Evolutionary conservation across 129 eudicot genomes (phyloP), one percentile per base, ranked within the genome.

Genomic region (Erigeron canadensis): DNA sequence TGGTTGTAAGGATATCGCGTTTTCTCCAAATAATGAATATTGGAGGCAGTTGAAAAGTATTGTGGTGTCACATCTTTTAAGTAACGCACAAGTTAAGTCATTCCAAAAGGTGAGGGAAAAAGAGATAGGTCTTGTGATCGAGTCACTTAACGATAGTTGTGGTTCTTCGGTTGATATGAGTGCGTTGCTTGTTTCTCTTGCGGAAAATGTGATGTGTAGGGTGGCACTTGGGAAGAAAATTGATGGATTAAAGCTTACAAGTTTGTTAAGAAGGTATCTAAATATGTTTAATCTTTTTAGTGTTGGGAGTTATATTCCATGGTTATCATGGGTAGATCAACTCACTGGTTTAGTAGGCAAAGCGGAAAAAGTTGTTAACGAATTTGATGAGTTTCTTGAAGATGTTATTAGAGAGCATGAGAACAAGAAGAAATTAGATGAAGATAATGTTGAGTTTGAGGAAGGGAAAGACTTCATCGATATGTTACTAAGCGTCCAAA

Each of bases 1-100:
- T 53, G 44, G 45, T 5, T 37, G 22, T 5, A 80, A 37, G 68
- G 84, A 67, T 56, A 40, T 81, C 11, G 74, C 70, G 0, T 51
- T 58, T 18, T 67, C 84, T 0, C 88, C 89, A 8, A 81, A 84
- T 44, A 86, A 88, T 4, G 89, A 84, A 18, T 79, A 81, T 45
- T 87, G 89, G 92, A 73, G 88, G 69, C 86, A 81, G 58, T 17
- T 84, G 60, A 84, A 66, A 43, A 79, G 86, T 76, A 62, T 84
- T 10, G 42, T 57, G 55, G 60, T 48, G 40, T 22, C 74, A 12
- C 41, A 73, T 10, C 77, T 82, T 4, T 15, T 82, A 18, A 82
- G 77, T 65, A 77, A 9, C 39, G 42, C 47, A 15, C 75, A 69
- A 38, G 80, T 82, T 28, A 65, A 65, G 28, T 72, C 80, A 2